Evolutionary conservation across 179 eudicot genomes (phyloP), one percentile per base, ranked within the genome.

Genomic region (Nepenthes alata): DNA sequence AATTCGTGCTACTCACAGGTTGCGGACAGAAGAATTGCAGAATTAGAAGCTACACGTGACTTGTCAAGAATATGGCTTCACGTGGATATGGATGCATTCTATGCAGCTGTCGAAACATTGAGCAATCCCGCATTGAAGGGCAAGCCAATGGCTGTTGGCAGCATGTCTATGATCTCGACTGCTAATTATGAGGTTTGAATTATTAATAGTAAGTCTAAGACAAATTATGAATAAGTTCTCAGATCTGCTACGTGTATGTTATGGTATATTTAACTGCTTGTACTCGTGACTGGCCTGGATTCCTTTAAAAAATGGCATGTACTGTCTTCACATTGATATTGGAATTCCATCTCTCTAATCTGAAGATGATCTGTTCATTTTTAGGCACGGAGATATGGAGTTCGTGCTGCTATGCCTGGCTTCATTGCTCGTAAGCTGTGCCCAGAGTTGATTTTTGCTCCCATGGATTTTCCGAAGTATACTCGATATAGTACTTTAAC

Each of bases 331-430:
- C 8, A 4, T 41, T 41, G 25, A 25, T 25, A 25, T 1, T 25
- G 25, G 25, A 41, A 4, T 41, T 41, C 45, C 45, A 41, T 4
- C 45, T 4, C 6, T 7, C 45, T 41, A 41, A 41, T 41, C 45
- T 7, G 8, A 41, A 7, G 45, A 63, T 72, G 51, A 37, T 71
- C 62, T 72, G 53, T 56, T 51, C 53, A 49, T 63, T 70, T 69
- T 78, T 60, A 93, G 98, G 98, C 98, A 53, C 75, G 98, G 66
- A 93, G 68, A 70, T 93, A 78, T 69, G 98, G 98, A 41, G 98
- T 93, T 70, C 96, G 98, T 69, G 98, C 98, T 74, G 98, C 98
- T 61, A 93, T 93, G 98, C 98, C 98, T 47, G 98, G 98, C 50
- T 93, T 93, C 70, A 93, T 93, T 70, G 98, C 96, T 57, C 86